Evolutionary conservation across 73 alveolate species (phyloP).

Genomic region (Uronychia setigera): DNA sequence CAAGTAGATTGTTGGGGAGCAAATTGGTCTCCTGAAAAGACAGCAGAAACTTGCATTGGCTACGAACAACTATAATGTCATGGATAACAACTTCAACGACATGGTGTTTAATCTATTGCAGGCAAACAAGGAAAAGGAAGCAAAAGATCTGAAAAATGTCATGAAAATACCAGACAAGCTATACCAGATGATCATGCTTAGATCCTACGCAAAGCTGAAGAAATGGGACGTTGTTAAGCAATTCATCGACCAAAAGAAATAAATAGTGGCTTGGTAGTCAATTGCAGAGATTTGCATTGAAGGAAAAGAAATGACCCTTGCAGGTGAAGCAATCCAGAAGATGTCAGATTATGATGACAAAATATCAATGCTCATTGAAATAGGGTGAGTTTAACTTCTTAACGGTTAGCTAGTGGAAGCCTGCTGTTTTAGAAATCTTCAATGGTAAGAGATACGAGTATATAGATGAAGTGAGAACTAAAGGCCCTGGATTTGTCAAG

Average conservation of each 20-base stretch:
- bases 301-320: constrained; percentile 24
- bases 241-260: constrained; percentile 38
- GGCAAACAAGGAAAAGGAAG: constrained; percentile 44
- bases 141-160: constrained; percentile 28
- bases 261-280: constrained; percentile 33
- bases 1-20: not conserved
- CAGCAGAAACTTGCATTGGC: constrained; percentile 7
- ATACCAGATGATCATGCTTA: constrained; percentile 30
- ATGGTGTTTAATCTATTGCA: constrained; percentile 2
- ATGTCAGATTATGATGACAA: constrained; percentile 47
- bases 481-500: constrained; percentile 49
- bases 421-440: constrained; percentile 43
- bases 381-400: too few species aligned
- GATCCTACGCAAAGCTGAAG: constrained; percentile 23
- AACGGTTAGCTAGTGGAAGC: constrained; percentile 43
- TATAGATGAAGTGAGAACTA: constrained; percentile 41
- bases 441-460: constrained; percentile 43
- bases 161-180: constrained; percentile 32
- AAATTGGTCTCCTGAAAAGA: not conserved
- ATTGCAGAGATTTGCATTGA: constrained; percentile 52
- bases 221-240: constrained; percentile 39
- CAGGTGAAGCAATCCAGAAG: constrained; percentile 41
- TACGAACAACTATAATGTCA: constrained; percentile 16
- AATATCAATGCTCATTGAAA: constrained; percentile 39
- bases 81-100: constrained; percentile 32